Evolutionary conservation across 345 rosid species (phyloP).

Genomic region (Theobroma cacao): DNA sequence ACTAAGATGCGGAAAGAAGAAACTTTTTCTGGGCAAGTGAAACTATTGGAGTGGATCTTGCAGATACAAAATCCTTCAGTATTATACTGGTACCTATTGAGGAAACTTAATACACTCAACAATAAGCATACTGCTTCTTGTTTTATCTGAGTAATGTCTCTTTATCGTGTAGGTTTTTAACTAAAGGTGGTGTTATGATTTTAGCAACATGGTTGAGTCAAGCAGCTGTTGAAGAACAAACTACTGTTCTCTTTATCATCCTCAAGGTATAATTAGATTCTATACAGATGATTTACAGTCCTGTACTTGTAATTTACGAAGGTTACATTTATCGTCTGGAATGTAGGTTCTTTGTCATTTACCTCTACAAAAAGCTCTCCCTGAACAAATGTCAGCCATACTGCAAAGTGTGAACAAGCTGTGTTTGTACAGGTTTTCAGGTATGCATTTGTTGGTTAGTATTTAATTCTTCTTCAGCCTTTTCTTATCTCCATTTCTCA

Average conservation of each 20-base stretch:
- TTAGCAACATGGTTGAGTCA: conserved; percentile 91
- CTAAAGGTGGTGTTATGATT: conserved; percentile 88
- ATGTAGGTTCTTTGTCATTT: conserved; percentile 83
- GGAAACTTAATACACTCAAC: conserved; percentile 7
- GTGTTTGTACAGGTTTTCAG: conserved; percentile 79
- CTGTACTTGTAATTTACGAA: conserved; percentile 15
- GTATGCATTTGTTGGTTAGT: conserved; percentile 45
- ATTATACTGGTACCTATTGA: conserved; percentile 56
- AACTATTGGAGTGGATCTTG: conserved; percentile 91
- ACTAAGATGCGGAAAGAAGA: conserved; percentile 68
- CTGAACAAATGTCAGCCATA: conserved; percentile 89
- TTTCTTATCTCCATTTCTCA: not conserved
- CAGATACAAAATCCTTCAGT: conserved; percentile 75
- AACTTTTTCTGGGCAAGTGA: conserved; percentile 87
- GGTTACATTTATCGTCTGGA: conserved; percentile 18
- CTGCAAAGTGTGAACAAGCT: conserved; percentile 83
- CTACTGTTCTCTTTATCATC: conserved; percentile 62
- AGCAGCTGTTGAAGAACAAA: conserved; percentile 90
- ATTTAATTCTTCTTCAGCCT: not conserved
- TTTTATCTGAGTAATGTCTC: conserved; percentile 17
- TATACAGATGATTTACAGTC: not conserved
- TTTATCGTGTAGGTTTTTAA: conserved; percentile 65
- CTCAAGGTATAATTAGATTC: conserved; percentile 47
- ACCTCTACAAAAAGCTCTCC: conserved; percentile 85
- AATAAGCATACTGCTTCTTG: not conserved